These are phyloP conservation scores for Zymoseptoria brevis DNA, from an alignment of 2,329 filamentous ascomycete genomes.

Conservation along the genomic window DNA sequence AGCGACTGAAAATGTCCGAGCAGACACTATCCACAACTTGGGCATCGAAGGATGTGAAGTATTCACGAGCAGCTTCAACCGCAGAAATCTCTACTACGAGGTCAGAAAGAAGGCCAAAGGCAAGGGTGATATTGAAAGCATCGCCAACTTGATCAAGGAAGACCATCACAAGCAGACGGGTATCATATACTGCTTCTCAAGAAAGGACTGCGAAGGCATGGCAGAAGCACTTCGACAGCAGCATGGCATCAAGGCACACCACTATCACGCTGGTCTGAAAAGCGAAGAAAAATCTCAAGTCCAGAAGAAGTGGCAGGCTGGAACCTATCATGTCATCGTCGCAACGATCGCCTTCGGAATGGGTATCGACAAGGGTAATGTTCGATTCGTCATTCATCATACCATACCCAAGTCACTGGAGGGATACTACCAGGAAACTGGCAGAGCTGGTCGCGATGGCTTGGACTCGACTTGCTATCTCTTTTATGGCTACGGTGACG, in stretches of 20 bases:
- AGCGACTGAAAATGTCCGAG: constrained; percentile 84
- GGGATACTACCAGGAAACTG: constrained; percentile 97
- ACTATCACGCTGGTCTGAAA: constrained; percentile 79
- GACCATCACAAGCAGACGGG: constrained; percentile 68
- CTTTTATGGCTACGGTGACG: constrained; percentile 77
- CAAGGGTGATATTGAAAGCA: constrained; percentile 44
- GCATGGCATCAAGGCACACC: constrained; percentile 61
- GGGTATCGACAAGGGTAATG: constrained; percentile 98
- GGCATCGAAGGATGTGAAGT: constrained; percentile 68
- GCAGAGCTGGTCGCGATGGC: constrained; percentile 86
- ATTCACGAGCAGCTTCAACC: constrained; percentile 91
- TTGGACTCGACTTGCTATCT: constrained; percentile 81
- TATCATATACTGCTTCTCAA: constrained; percentile 87
- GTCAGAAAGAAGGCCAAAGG: constrained; percentile 59
- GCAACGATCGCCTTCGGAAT: constrained; percentile 98
- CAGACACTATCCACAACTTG: constrained; percentile 88
- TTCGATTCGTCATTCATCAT: constrained; percentile 92
- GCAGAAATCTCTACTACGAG: constrained; percentile 89
- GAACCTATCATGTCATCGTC: constrained; percentile 77
- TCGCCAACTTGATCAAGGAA: constrained; percentile 59
- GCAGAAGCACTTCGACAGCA: constrained; percentile 57
- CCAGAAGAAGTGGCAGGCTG: constrained; percentile 76
- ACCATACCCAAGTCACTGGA: constrained; percentile 90
- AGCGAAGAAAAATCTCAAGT: constrained; percentile 58
- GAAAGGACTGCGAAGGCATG: constrained; percentile 72